phyloP scores from a whole-genome alignment of 441 rosid genomes.

The Manihot esculenta region DNA sequence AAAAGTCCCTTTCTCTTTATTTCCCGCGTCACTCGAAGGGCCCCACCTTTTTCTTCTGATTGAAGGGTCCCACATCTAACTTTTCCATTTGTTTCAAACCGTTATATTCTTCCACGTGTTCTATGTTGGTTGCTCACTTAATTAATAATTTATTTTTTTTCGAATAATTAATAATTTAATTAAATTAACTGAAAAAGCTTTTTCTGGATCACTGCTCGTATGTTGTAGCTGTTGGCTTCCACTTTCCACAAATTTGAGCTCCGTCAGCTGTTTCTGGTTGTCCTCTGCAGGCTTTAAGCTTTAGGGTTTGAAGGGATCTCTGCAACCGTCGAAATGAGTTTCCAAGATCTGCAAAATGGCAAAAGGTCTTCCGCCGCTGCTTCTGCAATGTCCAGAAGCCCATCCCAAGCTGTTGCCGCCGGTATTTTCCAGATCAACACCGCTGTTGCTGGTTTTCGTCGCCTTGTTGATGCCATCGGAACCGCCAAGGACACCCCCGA shows the following conservation, averaged over 20 bases:
- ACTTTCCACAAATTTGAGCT: neutral
- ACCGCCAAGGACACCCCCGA: constrained; percentile 67
- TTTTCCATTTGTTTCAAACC: neutral
- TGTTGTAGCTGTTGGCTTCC: no score
- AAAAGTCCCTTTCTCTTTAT: neutral
- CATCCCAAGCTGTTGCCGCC: constrained; percentile 63
- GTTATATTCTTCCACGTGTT: neutral
- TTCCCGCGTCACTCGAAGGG: neutral
- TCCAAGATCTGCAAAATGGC: constrained; percentile 51
- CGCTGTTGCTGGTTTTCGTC: constrained; percentile 61
- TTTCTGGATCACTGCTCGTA: neutral
- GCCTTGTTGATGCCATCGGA: constrained; percentile 63
- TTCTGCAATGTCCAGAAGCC: constrained; percentile 35
- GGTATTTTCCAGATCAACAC: constrained; percentile 76
- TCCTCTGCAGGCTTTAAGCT: neutral
- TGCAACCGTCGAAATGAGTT: constrained; percentile 43
- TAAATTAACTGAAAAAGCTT: constrained; percentile 1
- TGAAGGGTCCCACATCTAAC: neutral
- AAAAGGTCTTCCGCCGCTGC: constrained; percentile 33
- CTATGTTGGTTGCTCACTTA: neutral
- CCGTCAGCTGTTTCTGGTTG: neutral
- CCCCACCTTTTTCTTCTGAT: neutral
- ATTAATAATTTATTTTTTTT: no score
- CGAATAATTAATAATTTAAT: neutral
- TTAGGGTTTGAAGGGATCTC: neutral